Conservation (phyloP, 305 asterid genomes). For the Withania somnifera region DNA sequence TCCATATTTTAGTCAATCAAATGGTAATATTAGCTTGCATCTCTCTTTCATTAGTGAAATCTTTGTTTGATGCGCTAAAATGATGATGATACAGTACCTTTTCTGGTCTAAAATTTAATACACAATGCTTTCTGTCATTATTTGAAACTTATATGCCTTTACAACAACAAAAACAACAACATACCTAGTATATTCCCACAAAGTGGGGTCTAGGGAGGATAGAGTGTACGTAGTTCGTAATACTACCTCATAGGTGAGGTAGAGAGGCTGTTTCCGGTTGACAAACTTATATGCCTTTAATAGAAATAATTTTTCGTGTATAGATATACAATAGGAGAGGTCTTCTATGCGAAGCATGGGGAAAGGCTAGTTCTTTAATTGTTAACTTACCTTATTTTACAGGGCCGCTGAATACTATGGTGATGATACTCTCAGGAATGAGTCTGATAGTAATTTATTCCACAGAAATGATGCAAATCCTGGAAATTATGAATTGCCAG, state of each 20-base stretch:
- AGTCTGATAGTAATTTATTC: constrained; percentile 51
- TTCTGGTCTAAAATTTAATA: background rate
- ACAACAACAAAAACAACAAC: too few relatives aligned
- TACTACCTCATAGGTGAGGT: too few relatives aligned
- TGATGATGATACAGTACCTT: background rate
- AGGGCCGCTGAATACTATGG: constrained; percentile 60
- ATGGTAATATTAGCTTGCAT: background rate
- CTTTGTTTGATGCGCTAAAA: background rate
- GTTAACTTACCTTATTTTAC: constrained; percentile 13
- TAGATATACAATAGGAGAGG: background rate
- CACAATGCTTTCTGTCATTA: background rate
- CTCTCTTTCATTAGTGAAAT: background rate
- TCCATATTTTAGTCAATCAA: background rate
- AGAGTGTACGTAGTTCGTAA: too few relatives aligned
- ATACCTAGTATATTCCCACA: too few relatives aligned
- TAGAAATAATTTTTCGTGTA: background rate
- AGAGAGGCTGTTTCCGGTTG: too few relatives aligned
- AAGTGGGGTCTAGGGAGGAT: too few relatives aligned
- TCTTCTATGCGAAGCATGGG: background rate
- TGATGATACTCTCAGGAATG: constrained; percentile 57
- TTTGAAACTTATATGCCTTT: background rate
- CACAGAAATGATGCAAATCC: constrained; percentile 42
- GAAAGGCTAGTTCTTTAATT: background rate
- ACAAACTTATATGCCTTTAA: background rate
- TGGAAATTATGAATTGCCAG: constrained; percentile 49